Evolutionary conservation across 2,329 filamentous ascomycete species (phyloP).

Genomic region (Claviceps maximensis): DNA sequence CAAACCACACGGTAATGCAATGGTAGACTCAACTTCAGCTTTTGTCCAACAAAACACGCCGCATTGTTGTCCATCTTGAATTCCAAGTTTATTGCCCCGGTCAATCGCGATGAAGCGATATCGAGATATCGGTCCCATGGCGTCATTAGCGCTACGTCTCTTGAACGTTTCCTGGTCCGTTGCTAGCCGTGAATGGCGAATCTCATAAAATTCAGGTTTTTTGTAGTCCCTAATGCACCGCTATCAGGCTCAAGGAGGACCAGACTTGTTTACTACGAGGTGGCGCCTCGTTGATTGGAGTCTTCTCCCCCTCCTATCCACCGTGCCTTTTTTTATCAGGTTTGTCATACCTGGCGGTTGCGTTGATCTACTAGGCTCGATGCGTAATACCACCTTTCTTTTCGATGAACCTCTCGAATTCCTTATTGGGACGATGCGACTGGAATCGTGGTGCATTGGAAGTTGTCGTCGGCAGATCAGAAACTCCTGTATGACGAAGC

Average conservation of each 20-base stretch:
- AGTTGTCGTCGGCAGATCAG: neutral
- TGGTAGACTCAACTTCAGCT: neutral
- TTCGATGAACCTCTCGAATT: neutral
- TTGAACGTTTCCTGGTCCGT: neutral
- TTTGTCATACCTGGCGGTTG: neutral
- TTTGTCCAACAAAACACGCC: neutral
- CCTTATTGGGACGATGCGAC: neutral
- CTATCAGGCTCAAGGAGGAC: neutral
- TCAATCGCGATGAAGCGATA: neutral
- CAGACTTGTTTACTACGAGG: neutral
- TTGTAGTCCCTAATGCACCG: neutral
- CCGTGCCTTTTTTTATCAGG: neutral
- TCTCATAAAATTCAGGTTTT: neutral
- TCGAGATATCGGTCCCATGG: neutral
- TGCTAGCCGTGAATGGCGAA: neutral
- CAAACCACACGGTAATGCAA: neutral
- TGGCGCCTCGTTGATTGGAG: neutral
- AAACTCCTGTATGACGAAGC: neutral
- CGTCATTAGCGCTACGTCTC: neutral
- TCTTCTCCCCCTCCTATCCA: neutral
- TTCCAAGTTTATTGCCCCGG: neutral
- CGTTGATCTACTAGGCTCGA: neutral
- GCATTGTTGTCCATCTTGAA: neutral
- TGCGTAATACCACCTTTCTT: neutral
- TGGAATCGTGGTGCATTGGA: neutral